These are phyloP conservation scores for Podospora sp. DNA, from an alignment of 495 filamentous ascomycete genomes.

Conservation along the genomic window DNA sequence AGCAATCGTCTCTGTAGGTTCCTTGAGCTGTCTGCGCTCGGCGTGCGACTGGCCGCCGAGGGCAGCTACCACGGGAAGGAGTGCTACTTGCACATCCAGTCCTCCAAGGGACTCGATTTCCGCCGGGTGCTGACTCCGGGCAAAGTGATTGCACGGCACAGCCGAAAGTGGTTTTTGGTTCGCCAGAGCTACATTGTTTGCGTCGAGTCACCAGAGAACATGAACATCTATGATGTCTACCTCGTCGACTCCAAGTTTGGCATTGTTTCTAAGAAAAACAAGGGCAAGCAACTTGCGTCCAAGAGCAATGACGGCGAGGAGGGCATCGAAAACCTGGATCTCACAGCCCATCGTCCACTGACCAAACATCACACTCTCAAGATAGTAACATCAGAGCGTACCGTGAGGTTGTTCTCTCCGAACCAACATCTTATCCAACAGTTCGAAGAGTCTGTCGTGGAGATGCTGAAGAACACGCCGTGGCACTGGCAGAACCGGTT, in stretches of 20 bases:
- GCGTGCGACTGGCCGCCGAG: constrained; percentile 92
- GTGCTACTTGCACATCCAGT: constrained; percentile 88
- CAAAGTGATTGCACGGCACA: constrained; percentile 76
- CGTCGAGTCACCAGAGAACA: constrained; percentile 95
- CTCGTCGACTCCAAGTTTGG: constrained; percentile 84
- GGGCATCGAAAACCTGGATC: constrained; percentile 39
- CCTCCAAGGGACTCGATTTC: constrained; percentile 88
- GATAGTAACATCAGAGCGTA: constrained; percentile 83
- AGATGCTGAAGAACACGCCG: constrained; percentile 76
- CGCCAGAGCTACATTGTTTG: constrained; percentile 96
- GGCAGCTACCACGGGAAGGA: constrained; percentile 98
- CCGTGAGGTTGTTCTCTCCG: constrained; percentile 85
- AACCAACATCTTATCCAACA: constrained; percentile 87
- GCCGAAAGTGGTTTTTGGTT: constrained; percentile 97
- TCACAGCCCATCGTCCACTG: constrained; percentile 58
- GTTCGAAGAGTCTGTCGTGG: constrained; percentile 87
- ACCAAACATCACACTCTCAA: constrained; percentile 81
- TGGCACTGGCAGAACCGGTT: constrained; percentile 88
- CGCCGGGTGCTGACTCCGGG: constrained; percentile 75
- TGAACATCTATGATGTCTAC: constrained; percentile 99
- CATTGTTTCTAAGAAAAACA: constrained; percentile 74
- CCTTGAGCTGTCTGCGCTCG: constrained; percentile 89
- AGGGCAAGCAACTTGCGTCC: constrained; percentile 63
- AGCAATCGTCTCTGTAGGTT: constrained; percentile 97
- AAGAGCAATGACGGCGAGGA: constrained; percentile 53